Conservation (phyloP, 139 green algal genomes). For the Raphidocelis subcapitata region DNA sequence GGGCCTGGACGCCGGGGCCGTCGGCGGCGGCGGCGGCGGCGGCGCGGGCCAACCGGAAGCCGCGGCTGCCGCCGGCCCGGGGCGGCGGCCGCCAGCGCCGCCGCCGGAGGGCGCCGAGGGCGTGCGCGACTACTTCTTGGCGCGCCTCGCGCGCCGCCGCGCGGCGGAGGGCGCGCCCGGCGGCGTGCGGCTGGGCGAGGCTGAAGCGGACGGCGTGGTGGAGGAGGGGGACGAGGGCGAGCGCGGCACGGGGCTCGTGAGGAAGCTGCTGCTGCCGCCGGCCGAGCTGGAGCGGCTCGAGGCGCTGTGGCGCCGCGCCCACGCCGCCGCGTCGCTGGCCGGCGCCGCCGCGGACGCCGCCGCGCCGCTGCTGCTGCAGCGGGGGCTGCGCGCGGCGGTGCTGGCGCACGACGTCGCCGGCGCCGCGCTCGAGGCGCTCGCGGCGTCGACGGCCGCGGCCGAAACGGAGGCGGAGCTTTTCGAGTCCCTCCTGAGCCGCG, state of each 20-base stretch:
- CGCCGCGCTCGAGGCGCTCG: conserved; percentile 44
- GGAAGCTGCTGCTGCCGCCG: conserved; percentile 26
- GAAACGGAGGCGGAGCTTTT: conserved; percentile 35
- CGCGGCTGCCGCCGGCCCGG: too few species aligned
- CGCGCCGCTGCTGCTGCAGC: conserved; percentile 54
- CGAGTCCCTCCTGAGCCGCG: conserved; percentile 17
- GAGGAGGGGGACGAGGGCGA: not conserved
- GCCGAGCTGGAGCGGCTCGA: conserved; percentile 40
- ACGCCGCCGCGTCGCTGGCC: conserved; percentile 55
- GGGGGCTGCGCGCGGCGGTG: conserved; percentile 2
- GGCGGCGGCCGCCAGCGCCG: too few species aligned
- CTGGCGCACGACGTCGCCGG: conserved; percentile 12
- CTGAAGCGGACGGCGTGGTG: not conserved
- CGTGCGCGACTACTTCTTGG: not conserved
- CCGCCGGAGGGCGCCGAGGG: not conserved
- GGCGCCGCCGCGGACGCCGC: conserved; percentile 50
- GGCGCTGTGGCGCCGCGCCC: conserved; percentile 29
- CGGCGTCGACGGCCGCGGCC: conserved; percentile 31
- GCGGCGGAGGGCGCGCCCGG: not conserved
- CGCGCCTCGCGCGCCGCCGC: not conserved
- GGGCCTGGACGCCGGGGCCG: not conserved
- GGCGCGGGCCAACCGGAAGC: not conserved
- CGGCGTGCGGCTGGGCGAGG: not conserved
- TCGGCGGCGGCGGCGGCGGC: not conserved
- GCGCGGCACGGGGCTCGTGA: too few species aligned